Evolutionary conservation across 495 filamentous ascomycete genomes (phyloP).

Genomic region (Collariella sp.): DNA sequence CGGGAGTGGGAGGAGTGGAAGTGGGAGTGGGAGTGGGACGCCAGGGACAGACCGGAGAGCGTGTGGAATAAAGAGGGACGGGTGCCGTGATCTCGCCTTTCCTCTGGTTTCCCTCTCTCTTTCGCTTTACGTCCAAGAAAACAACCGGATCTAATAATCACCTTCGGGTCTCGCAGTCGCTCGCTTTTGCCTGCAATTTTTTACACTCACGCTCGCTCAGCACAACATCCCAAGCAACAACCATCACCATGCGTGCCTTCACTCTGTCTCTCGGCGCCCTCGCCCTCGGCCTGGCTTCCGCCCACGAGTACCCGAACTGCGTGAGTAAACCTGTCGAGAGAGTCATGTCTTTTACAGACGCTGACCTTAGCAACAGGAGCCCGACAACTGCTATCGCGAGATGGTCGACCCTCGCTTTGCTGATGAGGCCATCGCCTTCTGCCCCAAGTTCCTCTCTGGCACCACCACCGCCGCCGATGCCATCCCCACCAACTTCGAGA

Average conservation of each 20-base stretch:
- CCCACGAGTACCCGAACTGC: slow-evolving; percentile 26
- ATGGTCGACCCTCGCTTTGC: slow-evolving; percentile 20
- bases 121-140: neutral
- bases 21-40: too few relatives aligned
- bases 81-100: neutral
- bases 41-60: too few relatives aligned
- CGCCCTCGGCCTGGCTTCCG: slow-evolving; percentile 18
- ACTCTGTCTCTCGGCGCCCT: slow-evolving; percentile 18
- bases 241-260: slow-evolving; percentile 13
- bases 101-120: neutral
- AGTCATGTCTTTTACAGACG: neutral
- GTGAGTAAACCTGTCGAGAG: slow-evolving; percentile 13
- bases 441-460: slow-evolving; percentile 20
- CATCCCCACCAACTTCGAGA: slow-evolving; percentile 23
- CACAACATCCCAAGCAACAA: neutral
- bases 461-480: slow-evolving; percentile 15
- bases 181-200: slow-evolving; percentile 13
- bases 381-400: slow-evolving; percentile 29
- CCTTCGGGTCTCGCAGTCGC: slow-evolving; percentile 13
- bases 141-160: slow-evolving; percentile 1
- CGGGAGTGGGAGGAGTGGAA: too few relatives aligned
- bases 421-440: slow-evolving; percentile 18
- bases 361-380: slow-evolving; percentile 16
- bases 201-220: slow-evolving; percentile 2
- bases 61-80: slow-evolving; percentile 1